A percentile compares a stretch with the other conserved stretches of the same genome.
These are phyloP conservation scores for Erucastrum elatum DNA, from an alignment of 345 rosid genomes.

Conservation along the genomic window DNA sequence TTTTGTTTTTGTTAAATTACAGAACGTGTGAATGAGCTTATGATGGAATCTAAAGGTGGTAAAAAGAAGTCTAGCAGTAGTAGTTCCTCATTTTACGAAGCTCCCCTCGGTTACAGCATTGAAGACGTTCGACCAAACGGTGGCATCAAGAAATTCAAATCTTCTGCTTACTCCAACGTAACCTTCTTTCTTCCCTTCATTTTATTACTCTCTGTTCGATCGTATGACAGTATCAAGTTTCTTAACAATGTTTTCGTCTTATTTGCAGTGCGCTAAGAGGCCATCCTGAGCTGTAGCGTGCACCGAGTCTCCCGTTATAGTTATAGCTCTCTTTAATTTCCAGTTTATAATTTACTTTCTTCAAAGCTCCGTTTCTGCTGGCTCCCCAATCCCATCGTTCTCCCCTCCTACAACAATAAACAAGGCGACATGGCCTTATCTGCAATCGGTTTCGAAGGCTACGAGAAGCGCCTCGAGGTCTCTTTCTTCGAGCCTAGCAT, in stretches of 20 bases:
- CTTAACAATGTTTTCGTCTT: not conserved
- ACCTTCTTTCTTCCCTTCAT: slow-evolving; percentile 10
- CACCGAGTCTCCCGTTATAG: slow-evolving; percentile 30
- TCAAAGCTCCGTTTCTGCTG: slow-evolving; percentile 45
- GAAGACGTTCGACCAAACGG: slow-evolving; percentile 97
- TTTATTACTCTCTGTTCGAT: not conserved
- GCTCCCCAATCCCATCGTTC: slow-evolving; percentile 44
- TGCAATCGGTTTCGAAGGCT: slow-evolving; percentile 97
- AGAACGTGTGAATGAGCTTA: slow-evolving; percentile 70
- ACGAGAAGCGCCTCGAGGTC: slow-evolving; percentile 86
- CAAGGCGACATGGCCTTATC: slow-evolving; percentile 63
- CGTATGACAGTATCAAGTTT: not conserved
- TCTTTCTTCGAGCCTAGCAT: slow-evolving; percentile 69
- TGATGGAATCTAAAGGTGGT: slow-evolving; percentile 96
- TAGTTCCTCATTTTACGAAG: slow-evolving; percentile 77
- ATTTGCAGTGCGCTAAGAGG: slow-evolving; percentile 70
- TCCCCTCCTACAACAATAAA: slow-evolving; percentile 35
- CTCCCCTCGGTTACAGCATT: slow-evolving; percentile 98
- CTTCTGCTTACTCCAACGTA: slow-evolving; percentile 91
- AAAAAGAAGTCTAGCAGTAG: slow-evolving; percentile 82
- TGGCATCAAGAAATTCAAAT: slow-evolving; percentile 98
- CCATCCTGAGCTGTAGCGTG: slow-evolving; percentile 67
- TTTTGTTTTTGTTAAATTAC: not conserved
- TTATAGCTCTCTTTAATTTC: slow-evolving; percentile 27
- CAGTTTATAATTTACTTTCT: slow-evolving; percentile 31